Evolutionary conservation across 306 rosid genomes (phyloP), one percentile per base, ranked within the genome.

Genomic region (Malus sieversii): DNA sequence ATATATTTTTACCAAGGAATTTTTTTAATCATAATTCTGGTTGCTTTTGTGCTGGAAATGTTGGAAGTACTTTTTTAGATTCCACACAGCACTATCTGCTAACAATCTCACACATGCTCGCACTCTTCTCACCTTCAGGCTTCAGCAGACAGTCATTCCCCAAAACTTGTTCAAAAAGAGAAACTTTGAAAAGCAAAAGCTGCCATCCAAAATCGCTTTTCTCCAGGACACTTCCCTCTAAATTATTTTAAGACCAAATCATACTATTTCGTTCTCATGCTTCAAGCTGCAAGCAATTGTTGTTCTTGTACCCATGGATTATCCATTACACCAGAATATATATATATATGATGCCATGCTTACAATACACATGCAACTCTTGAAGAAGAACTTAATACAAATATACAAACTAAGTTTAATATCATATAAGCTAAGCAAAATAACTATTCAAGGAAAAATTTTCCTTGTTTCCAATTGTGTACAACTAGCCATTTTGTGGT

Each of bases 151-250:
- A 85, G 90, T 81, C 88, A 83, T 89, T 88, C 87, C 85, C 82
- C 87, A 76, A 76, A 83, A 72, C 70, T 86, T 81, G 81, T 85
- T 87, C 84, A 81, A 87, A 86, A 85, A 83, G 83, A 71, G 84
- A 79, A 84, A 77, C 85, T 83, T 90, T 87, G 44, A 84, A 92
- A 92, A 87, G 92, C 82, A 90, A 94, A 92, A 90, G 95, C 92
- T 91, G 98, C 68, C 79, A 78, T 63, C 55, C 51, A 61, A 32
- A 9, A 73, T 51, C 67, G 76, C 77, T 71, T 80, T 79, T 82
- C 68, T 83, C 82, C 32, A 72, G 76, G 85, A 77, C 83, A 76
- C 75, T 10, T 60, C 79, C 79, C 80, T 81, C 75, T 69, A 79
- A 72, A 76, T 73, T 66, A n/a, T 53, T 22, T 11, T 22, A 11